These are phyloP conservation scores for Tinospora cordifolia DNA, from an alignment of 164 flowering plant genomes.

Conservation along the genomic window DNA sequence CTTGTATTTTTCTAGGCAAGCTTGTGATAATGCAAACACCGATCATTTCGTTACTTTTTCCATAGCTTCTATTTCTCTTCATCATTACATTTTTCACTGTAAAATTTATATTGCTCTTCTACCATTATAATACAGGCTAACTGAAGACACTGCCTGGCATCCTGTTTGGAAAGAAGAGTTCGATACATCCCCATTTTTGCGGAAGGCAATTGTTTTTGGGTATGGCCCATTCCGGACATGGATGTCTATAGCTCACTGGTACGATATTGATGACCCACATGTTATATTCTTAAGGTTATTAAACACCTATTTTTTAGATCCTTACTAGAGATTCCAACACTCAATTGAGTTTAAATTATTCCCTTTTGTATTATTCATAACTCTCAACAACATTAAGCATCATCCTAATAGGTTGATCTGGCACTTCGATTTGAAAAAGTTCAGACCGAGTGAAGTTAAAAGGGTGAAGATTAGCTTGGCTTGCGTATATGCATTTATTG, in stretches of 20 bases:
- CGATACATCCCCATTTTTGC: constrained; percentile 45
- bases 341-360: not conserved
- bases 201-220: constrained; percentile 66
- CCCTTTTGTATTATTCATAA: not conserved
- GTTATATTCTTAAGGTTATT: not conserved
- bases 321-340: not conserved
- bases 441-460: constrained; percentile 73
- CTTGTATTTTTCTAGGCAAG: not conserved
- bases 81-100: not conserved
- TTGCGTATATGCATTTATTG: constrained; percentile 78
- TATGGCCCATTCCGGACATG: constrained; percentile 81
- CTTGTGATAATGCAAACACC: not conserved
- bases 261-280: constrained; percentile 10
- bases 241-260: constrained; percentile 98
- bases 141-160: constrained; percentile 89
- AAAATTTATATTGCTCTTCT: not conserved
- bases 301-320: not conserved
- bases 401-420: constrained; percentile 46
- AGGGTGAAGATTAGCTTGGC: constrained; percentile 94
- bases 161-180: constrained; percentile 61
- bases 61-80: not conserved
- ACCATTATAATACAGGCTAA: constrained; percentile 39
- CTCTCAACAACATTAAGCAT: constrained; percentile 4
- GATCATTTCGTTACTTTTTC: not conserved
- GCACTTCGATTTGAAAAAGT: constrained; percentile 83